Base-by-base conservation (phyloP, 371 early-diverging fungal genomes). In the Apophysomyces trapeziformis region DNA sequence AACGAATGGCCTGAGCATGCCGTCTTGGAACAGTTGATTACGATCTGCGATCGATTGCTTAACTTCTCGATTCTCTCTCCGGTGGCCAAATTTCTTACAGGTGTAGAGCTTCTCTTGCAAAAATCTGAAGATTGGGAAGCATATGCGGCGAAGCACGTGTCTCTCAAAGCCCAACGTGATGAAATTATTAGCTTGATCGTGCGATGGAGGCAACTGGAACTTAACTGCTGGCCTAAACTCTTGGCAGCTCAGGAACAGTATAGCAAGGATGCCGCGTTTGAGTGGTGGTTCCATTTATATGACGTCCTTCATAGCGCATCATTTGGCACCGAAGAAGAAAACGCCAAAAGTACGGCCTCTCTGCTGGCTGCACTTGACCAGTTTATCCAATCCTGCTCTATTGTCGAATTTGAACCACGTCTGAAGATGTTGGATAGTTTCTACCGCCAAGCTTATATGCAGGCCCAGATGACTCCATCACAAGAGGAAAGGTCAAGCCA, bases 51-150 rank as follows among this genome's bases (percentile, higher is more conserved):
- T 56, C 88, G 95, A 13, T 79, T 99, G 13, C 82, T 91, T 13
- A 74, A 78, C 5, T 93, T 96, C 78, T 82, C 95, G 0, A 84
- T 93, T 46, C 77, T 88, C 13, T 90, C 96, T 4, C 96, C 98
- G 13, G 83, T 97, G 35, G 92, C 95, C 76, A 95, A 95, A 76
- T 86, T 96, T 41, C 74, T 99, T 65, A 91, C 95, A 0, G 98
- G 95, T 41, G 60, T 96, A 46, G 98, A 99, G 72, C 71, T 93
- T 36, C 74, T 99, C 38, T 73, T 98, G 36, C 86, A 87, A 64
- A 94, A 95, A 62, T 90, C 94, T 7, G 90, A 95, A 72, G 98
- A 97, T 72, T 99, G 99, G 99, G 92, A 98, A 78, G 84, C 87
- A 8, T 95, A 94, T 67, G 96, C 97, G 12, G 89, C 92, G 61